These are phyloP conservation scores for Fraxinus xanthoxyloides DNA, from an alignment of 305 asterid species.

Conservation along the genomic window DNA sequence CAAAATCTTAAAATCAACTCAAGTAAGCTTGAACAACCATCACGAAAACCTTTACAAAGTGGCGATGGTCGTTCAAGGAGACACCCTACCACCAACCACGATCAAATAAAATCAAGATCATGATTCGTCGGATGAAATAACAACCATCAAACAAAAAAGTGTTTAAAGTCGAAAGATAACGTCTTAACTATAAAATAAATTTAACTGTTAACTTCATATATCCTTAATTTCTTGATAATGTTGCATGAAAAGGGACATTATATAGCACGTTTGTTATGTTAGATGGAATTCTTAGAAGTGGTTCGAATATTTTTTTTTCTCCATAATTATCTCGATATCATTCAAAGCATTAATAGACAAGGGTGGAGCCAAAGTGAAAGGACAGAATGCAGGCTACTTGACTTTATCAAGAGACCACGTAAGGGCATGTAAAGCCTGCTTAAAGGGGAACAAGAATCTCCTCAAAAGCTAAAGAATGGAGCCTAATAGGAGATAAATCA, in stretches of 20 bases:
- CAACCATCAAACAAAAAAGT: not conserved
- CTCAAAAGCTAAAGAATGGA: conserved; percentile 77
- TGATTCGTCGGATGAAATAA: not conserved
- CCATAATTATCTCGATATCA: not conserved
- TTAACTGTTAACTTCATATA: not conserved
- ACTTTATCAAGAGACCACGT: conserved; percentile 38
- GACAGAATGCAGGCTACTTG: conserved; percentile 21
- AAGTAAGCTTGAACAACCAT: not conserved
- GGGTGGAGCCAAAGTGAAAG: conserved; percentile 23
- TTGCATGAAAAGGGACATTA: not conserved
- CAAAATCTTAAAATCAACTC: not conserved
- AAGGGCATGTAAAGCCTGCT: conserved; percentile 57
- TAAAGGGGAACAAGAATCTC: conserved; percentile 78
- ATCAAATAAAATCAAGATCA: not conserved
- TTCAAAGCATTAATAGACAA: not conserved
- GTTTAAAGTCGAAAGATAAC: not conserved
- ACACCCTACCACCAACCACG: not conserved
- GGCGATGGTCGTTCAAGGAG: not conserved
- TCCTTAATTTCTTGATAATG: not conserved
- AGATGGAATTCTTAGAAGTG: not conserved
- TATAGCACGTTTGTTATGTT: not conserved
- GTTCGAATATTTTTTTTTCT: not conserved
- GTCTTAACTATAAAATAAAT: not conserved
- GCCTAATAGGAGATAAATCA: conserved; percentile 63
- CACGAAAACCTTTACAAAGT: not conserved